Percentiles rank a stretch among this genome's conserved stretches.
These are phyloP conservation scores for Clarireedia monteithiana DNA, from an alignment of 2,329 filamentous ascomycete species.

Conservation along the genomic window DNA sequence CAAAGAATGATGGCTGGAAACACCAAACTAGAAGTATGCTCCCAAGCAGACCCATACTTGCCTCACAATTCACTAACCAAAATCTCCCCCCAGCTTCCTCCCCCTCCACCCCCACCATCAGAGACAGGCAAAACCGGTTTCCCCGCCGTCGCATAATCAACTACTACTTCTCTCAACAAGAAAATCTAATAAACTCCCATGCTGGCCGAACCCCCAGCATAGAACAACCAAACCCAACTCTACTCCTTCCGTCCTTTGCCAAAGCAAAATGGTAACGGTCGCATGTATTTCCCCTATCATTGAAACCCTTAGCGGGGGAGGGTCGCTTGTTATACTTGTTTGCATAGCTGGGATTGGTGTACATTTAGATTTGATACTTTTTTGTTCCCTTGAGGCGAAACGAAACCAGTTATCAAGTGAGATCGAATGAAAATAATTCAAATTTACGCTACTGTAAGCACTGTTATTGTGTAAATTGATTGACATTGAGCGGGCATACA, in stretches of 20 bases:
- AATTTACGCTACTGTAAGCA: background rate
- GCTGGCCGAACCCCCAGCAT: constrained; percentile 12
- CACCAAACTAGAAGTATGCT: constrained; percentile 68
- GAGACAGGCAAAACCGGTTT: constrained; percentile 25
- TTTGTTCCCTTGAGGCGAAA: background rate
- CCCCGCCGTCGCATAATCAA: constrained; percentile 24
- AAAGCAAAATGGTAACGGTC: constrained; percentile 9
- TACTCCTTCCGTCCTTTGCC: constrained; percentile 25
- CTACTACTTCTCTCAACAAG: background rate
- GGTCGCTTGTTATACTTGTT: constrained; percentile 11
- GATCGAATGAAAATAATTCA: background rate
- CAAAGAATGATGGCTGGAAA: constrained; percentile 88
- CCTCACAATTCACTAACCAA: constrained; percentile 5
- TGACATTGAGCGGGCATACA: too few relatives aligned
- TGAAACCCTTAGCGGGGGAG: background rate
- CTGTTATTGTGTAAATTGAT: background rate
- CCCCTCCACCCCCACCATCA: constrained; percentile 27
- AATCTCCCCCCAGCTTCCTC: constrained; percentile 18
- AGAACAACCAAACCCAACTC: constrained; percentile 20
- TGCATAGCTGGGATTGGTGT: constrained; percentile 26
- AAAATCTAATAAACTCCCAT: constrained; percentile 4
- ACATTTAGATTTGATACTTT: constrained; percentile 12
- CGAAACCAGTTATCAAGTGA: background rate
- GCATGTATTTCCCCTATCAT: constrained; percentile 17
- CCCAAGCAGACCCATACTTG: background rate